Evolutionary conservation across 352 stramenopile genomes (phyloP).

Genomic region (Pythium dissimile): DNA sequence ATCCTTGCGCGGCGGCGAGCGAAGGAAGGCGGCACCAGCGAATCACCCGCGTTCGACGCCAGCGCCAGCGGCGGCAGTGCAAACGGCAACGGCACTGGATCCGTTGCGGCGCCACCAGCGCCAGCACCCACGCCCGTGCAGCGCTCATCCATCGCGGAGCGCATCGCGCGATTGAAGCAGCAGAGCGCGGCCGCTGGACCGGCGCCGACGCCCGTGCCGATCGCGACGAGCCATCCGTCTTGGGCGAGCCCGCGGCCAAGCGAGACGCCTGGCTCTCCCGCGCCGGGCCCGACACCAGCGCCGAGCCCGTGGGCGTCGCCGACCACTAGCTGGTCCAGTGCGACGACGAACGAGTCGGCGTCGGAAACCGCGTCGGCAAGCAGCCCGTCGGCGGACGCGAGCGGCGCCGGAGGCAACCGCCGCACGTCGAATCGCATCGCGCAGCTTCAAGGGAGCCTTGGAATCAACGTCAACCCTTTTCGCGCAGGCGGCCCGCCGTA

Average conservation of each 20-base stretch:
- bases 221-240: constrained; percentile 26
- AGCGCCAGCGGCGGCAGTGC: not conserved
- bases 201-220: constrained; percentile 19
- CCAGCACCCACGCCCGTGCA: constrained; percentile 4
- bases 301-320: not conserved
- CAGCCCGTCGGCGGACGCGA: constrained; percentile 13
- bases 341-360: not conserved
- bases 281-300: not conserved
- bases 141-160: constrained; percentile 64
- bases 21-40: constrained; percentile 45
- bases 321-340: constrained; percentile 5
- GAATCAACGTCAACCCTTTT: constrained; percentile 85
- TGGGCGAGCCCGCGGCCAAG: not conserved
- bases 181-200: constrained; percentile 47
- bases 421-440: constrained; percentile 54
- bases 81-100: not conserved
- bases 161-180: constrained; percentile 69
- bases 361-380: constrained; percentile 9
- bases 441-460: constrained; percentile 74
- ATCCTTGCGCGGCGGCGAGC: constrained; percentile 75
- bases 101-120: too few relatives aligned
- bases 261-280: not conserved
- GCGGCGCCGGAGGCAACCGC: constrained; percentile 23
- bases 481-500: constrained; percentile 34
- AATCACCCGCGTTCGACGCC: constrained; percentile 30